Evolutionary conservation across 805 yeast genomes (phyloP), one percentile per base, ranked within the genome.

Genomic region (Komagataella ulmi): DNA sequence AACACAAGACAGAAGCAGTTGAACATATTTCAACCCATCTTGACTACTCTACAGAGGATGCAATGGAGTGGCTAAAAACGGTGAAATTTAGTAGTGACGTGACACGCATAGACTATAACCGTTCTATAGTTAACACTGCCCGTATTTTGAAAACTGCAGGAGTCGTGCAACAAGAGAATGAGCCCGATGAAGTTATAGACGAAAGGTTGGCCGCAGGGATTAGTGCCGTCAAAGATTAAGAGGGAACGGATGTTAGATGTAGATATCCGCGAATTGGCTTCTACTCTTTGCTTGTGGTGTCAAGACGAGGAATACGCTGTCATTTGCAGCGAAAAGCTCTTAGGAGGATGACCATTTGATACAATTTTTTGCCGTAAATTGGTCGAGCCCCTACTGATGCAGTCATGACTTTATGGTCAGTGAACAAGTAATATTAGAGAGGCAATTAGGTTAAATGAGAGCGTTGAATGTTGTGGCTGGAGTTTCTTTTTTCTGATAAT

Each of bases 41-140:
- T 55, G 96, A 87, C 65, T 89, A 89, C 68, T 66, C 86, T 0
- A 73, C 74, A 51, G 85, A 75, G 49, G 97, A 89, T 64, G 95
- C 96, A 7, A 65, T 71, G 21, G 84, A 78, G 54, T 89, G 97
- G 97, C 70, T 84, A 54, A 74, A 82, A 57, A 85, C 95, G 0
- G 97, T 89, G 6, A 59, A 71, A 56, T 89, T 88, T 65, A 61
- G 68, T 55, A 66, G 73, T 44, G 69, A 74, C 47, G 61, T 76
- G 17, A 79, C 74, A 0, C 64, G 68, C 1, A 62, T 75, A 17
- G 76, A 85, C 51, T 78, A 79, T 66, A 67, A 70, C 4, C 65
- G 60, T 8, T 64, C 65, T 45, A 74, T 85, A 7, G 72, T 78
- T 10, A 78, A 80, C 55, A 86, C 95, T 1, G 70, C 77, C 4